Base-by-base conservation (phyloP, 495 filamentous ascomycete species). In the Hyaloscypha finlandica region DNA sequence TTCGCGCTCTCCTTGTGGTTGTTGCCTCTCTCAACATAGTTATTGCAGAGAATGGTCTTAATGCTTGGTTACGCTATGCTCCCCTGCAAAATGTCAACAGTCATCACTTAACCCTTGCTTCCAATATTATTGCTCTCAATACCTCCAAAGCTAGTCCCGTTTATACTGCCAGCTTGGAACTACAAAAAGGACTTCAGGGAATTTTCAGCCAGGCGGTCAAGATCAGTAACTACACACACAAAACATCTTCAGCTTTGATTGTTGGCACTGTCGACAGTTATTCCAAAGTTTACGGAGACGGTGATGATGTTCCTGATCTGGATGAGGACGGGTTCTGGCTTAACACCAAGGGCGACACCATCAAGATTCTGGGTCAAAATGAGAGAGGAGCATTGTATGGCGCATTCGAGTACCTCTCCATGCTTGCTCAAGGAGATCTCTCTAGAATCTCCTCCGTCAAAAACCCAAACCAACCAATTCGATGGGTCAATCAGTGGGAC, bases 401-500 rank as follows among this genome's bases (percentile, higher is more conserved):
- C 22, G 80, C 89, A 1, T 91, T 89, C 71, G 83, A 90, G 67
- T 91, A 89, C 65, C 79, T 92, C 29, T 87, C 86, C 25, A 79
- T 81, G 70, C 75, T 92, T 32, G 84, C 83, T 3, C 87, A 89
- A 72, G 86, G 84, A 12, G 86, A 89, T 65, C 81, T 87, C 67
- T 81, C 84, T 4, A 72, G 81, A 20, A 81, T 85, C 33, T 74
- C 82, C 39, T 80, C 84, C 16, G 74, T 81, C 6, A 80, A 81
- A 4, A 90, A 84, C 66, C 88, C 89, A 0, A 78, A 81, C 39
- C 86, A 85, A 0, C 84, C 85, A 0, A 86, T 91, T 53, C 81
- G 89, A 67, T 91, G 88, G 88, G 81, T 87, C 2, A 91, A 91
- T 72, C 82, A 92, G 67, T 92, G 89, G 89, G 87, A 91, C 73